Base-by-base conservation (phyloP, 192 early-diverging fungal species). In the Pilaira anomala region DNA sequence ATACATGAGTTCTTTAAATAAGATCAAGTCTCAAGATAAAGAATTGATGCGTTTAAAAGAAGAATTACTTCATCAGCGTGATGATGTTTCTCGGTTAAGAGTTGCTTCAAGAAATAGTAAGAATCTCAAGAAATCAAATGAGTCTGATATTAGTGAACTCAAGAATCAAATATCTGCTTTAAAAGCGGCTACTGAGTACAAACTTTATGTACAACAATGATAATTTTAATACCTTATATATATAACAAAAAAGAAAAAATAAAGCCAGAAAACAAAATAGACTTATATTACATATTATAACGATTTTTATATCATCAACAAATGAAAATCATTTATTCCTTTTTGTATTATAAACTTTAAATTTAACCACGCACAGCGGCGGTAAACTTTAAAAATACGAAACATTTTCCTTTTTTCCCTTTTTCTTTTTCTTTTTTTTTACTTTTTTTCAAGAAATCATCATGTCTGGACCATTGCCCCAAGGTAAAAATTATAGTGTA, bases 91-190 rank as follows among this genome's bases (percentile, higher is more conserved):
- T 48, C 83, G 84, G 76, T 67, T 91, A 22, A 72, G 76, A 64
- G 79, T 68, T 56, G 24, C 44, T 28, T 49, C 24, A 48, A 41
- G 60, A 62, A 39, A 53, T 18, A 25, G 55, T 41, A 12, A 51
- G 41, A n/a, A 39, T 57, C 19, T 70, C 73, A 55, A 65, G 66
- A 66, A 53, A 8, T 75, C 82, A 28, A 87, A 90, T 63, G 73
- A 75, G 12, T 82, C 79, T 42, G 80, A 75, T 16, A 80, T 88
- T 16, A 66, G 76, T 14, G 85, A 81, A 22, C 78, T 94, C 19
- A 82, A 84, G 70, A 88, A 88, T 52, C 88, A 94, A 73, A 88
- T 91, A 45, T 78, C 85, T 29, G 78, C 79, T 36, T 73, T 92
- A 21, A 77, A 82, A 56, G 87, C 90, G 16, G 41, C 45, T 16